Conservation (phyloP, 202 grass and related monocot genomes). For the Digitaria exilis region DNA sequence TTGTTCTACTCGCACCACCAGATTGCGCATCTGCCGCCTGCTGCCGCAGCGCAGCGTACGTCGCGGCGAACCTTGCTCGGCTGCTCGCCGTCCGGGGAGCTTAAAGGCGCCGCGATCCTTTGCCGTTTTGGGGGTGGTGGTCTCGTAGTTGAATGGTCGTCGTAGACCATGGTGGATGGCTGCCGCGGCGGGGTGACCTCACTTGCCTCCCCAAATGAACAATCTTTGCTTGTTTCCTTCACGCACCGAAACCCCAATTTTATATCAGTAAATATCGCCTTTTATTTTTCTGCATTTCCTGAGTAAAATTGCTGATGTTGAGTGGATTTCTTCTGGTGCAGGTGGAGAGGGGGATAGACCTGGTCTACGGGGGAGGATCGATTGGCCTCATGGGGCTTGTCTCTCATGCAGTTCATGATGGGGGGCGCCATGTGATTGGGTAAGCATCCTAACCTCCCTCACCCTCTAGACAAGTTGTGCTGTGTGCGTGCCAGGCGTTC, state of each 20-base stretch:
- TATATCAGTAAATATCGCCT: not conserved
- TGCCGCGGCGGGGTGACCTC: constrained; percentile 27
- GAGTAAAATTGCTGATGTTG: not conserved
- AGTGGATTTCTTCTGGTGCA: constrained; percentile 36
- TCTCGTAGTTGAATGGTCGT: not conserved
- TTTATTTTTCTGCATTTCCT: not conserved
- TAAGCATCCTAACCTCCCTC: constrained; percentile 30
- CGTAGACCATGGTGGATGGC: constrained; percentile 21
- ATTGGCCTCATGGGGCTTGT: constrained; percentile 98
- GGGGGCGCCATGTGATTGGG: constrained; percentile 99
- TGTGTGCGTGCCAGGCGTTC: constrained; percentile 37
- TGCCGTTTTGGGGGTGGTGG: constrained; percentile 22
- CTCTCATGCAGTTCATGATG: constrained; percentile 98
- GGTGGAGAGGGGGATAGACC: constrained; percentile 96
- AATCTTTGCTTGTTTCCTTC: constrained; percentile 28
- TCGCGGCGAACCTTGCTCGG: not conserved
- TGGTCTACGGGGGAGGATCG: constrained; percentile 99
- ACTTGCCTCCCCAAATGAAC: constrained; percentile 36
- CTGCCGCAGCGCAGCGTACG: constrained; percentile 40
- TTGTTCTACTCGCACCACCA: not conserved
- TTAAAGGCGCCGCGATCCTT: constrained; percentile 16
- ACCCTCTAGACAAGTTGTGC: not conserved
- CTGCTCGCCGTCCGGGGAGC: constrained; percentile 9
- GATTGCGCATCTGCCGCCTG: constrained; percentile 2
- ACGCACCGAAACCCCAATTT: not conserved